phyloP scores from a whole-genome alignment of 108 stramenopile genomes.

The Nannochloropsis granulata region DNA sequence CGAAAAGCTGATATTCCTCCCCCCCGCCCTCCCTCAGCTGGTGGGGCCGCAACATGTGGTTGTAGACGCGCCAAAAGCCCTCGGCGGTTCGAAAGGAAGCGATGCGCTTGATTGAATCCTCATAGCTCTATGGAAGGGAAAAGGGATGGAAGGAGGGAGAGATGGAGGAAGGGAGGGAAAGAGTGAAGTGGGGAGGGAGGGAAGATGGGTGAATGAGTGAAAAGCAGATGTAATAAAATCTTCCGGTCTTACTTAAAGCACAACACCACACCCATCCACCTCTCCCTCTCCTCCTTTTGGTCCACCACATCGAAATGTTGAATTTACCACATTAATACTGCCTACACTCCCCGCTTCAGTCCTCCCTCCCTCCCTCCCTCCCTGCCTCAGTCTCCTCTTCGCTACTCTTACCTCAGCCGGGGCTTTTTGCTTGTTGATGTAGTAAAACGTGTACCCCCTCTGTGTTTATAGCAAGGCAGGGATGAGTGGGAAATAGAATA shows the following conservation, averaged over 20 bases:
- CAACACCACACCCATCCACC: not conserved
- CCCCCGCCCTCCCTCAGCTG: constrained; percentile 45
- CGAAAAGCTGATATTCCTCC: constrained; percentile 76
- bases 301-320: too few relatives aligned
- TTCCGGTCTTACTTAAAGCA: not conserved
- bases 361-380: too few relatives aligned
- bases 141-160: not conserved
- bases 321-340: too few relatives aligned
- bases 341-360: too few relatives aligned
- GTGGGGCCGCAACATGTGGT: constrained; percentile 58
- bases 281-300: not conserved
- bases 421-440: not conserved
- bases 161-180: not conserved
- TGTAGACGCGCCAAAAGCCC: constrained; percentile 67
- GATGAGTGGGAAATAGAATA: too few relatives aligned
- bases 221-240: too few relatives aligned
- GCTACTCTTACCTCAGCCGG: not conserved
- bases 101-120: constrained; percentile 56
- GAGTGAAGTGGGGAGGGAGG: not conserved
- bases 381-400: not conserved
- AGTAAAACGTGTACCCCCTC: not conserved
- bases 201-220: not conserved
- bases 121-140: constrained; percentile 32
- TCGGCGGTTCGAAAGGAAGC: constrained; percentile 59
- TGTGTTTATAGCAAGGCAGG: not conserved